These are phyloP conservation scores for Logfia minima DNA, from an alignment of 129 eudicot genomes.

Conservation along the genomic window DNA sequence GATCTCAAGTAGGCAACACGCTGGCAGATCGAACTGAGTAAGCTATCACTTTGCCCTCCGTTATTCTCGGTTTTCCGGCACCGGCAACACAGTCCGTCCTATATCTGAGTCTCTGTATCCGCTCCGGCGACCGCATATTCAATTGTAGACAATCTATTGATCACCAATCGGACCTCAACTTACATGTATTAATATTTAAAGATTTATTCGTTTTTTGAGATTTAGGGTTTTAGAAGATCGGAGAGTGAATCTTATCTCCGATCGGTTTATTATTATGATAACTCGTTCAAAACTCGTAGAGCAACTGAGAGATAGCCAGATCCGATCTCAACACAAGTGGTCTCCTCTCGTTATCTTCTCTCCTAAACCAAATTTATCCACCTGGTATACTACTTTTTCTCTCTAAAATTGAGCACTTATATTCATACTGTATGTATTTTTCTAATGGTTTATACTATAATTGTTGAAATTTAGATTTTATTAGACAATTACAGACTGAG, in stretches of 20 bases:
- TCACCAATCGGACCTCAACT: conserved; percentile 7
- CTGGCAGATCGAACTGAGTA: conserved; percentile 26
- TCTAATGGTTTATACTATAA: background rate
- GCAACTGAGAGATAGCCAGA: conserved; percentile 85
- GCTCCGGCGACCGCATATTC: conserved; percentile 5
- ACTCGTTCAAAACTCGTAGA: conserved; percentile 80
- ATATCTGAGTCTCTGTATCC: background rate
- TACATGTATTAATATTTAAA: background rate
- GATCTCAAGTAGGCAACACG: background rate
- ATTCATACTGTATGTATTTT: background rate
- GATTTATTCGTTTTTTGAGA: conserved; percentile 13
- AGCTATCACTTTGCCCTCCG: conserved; percentile 7
- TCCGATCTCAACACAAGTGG: conserved; percentile 84
- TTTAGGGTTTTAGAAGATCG: conserved; percentile 34
- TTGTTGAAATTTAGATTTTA: background rate
- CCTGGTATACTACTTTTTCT: conserved; percentile 48
- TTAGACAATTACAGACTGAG: background rate
- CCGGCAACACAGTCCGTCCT: conserved; percentile 23
- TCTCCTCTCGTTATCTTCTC: conserved; percentile 76
- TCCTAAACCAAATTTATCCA: conserved; percentile 58
- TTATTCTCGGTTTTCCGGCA: conserved; percentile 24
- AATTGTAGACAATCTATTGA: background rate
- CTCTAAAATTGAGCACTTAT: background rate
- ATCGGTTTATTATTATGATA: conserved; percentile 50
- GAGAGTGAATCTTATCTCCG: conserved; percentile 32